These are phyloP conservation scores for Microbotryum violaceum DNA, from an alignment of 1,284 basidiomycete genomes.

Conservation along the genomic window DNA sequence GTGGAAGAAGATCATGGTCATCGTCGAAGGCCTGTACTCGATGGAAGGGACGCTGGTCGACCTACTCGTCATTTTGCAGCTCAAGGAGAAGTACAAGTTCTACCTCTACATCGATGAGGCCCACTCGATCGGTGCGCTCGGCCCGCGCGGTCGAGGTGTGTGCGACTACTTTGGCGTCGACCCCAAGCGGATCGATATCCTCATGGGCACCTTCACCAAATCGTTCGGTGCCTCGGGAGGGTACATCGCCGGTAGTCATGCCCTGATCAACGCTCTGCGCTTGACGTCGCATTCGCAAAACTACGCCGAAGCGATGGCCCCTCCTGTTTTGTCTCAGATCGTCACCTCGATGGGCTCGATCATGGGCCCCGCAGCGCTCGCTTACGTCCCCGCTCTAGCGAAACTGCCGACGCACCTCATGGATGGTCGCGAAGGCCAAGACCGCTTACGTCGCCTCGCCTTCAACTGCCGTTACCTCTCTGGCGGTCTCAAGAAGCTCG, in stretches of 20 bases:
- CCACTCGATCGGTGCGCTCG: conserved; percentile 92
- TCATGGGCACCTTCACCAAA: conserved; percentile 99
- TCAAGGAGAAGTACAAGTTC: conserved; percentile 98
- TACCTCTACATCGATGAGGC: conserved; percentile 95
- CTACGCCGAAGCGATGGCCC: conserved; percentile 86
- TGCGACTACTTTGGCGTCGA: conserved; percentile 89
- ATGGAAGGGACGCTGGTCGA: conserved; percentile 96
- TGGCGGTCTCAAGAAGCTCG: conserved; percentile 77
- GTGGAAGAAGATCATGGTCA: conserved; percentile 95
- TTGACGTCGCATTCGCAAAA: conserved; percentile 72
- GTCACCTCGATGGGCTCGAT: conserved; percentile 90
- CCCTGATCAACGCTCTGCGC: conserved; percentile 72
- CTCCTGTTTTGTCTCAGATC: conserved; percentile 84
- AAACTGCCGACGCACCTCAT: conserved; percentile 59
- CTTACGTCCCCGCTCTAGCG: conserved; percentile 56
- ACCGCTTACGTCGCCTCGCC: conserved; percentile 75
- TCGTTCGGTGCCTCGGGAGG: conserved; percentile 97
- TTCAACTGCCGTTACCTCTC: conserved; percentile 94
- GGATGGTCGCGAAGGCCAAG: conserved; percentile 73
- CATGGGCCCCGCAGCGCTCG: conserved; percentile 57
- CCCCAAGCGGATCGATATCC: conserved; percentile 74
- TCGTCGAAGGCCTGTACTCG: conserved; percentile 93
- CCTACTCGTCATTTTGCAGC: conserved; percentile 70
- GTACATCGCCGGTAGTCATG: conserved; percentile 80
- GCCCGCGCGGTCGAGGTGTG: conserved; percentile 87